Percentiles rank a stretch among this genome's conserved stretches.
phyloP scores from a whole-genome alignment of 2,329 filamentous ascomycete species.

The Ophiostoma tasmaniense region DNA sequence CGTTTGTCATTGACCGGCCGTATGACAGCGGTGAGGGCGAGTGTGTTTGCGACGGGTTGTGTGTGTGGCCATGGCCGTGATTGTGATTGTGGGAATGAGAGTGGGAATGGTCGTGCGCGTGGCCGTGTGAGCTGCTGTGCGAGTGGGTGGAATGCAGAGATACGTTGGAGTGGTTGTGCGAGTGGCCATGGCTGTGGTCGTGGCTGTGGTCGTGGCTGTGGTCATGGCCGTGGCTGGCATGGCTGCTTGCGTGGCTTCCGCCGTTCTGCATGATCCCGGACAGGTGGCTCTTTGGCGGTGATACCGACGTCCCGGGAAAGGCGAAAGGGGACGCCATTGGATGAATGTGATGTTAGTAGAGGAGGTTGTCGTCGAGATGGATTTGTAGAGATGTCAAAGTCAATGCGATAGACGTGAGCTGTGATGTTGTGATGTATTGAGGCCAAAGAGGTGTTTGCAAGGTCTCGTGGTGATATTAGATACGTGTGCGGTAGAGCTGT shows the following conservation, averaged over 20 bases:
- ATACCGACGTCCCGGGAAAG: conserved; percentile 39
- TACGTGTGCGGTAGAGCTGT: not conserved
- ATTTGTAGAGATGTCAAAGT: not conserved
- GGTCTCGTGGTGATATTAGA: not conserved
- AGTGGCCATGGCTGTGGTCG: conserved; percentile 29
- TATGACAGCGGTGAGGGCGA: conserved; percentile 35
- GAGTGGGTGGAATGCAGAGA: not conserved
- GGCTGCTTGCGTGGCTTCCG: conserved; percentile 22
- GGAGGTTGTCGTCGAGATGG: not conserved
- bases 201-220: conserved; percentile 29
- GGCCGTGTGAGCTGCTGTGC: conserved; percentile 21
- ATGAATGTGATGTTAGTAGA: not conserved
- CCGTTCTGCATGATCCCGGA: conserved; percentile 28
- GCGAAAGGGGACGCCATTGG: conserved; percentile 43
- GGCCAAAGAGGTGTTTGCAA: not conserved
- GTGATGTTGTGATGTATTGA: not conserved
- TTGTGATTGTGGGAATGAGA: conserved; percentile 9
- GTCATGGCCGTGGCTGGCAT: conserved; percentile 27
- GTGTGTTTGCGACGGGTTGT: conserved; percentile 29
- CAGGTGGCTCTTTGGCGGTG: conserved; percentile 37
- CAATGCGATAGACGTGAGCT: not conserved
- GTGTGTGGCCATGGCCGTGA: conserved; percentile 25
- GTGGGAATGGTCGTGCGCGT: conserved; percentile 30
- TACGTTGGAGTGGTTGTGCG: conserved; percentile 16
- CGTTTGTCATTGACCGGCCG: conserved; percentile 25